phyloP scores from a whole-genome alignment of 768 basidiomycete genomes.

The Auricularia heimuer region DNA sequence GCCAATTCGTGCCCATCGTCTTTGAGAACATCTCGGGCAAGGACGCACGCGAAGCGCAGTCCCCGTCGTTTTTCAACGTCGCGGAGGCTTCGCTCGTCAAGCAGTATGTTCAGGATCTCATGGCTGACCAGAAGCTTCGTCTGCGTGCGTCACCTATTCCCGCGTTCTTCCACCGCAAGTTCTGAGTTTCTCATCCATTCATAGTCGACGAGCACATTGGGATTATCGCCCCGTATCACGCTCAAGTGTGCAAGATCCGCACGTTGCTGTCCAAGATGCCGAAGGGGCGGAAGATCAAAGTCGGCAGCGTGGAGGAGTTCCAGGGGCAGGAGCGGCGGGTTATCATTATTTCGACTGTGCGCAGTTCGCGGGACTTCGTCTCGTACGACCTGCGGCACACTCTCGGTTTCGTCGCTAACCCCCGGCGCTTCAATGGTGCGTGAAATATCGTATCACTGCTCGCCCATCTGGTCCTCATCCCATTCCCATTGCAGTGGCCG shows the following conservation, averaged over 20 bases:
- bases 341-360: slow-evolving; percentile 50
- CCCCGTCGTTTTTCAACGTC: slow-evolving; percentile 65
- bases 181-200: not conserved
- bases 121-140: slow-evolving; percentile 19
- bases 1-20: slow-evolving; percentile 45
- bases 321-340: slow-evolving; percentile 41
- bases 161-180: too few relatives aligned
- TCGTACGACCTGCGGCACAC: slow-evolving; percentile 43
- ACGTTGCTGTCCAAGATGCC: slow-evolving; percentile 11
- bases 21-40: slow-evolving; percentile 52
- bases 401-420: slow-evolving; percentile 48
- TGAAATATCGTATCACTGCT: too few relatives aligned
- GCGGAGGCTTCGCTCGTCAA: slow-evolving; percentile 48
- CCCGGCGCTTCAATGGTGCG: slow-evolving; percentile 49
- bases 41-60: slow-evolving; percentile 55
- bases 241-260: slow-evolving; percentile 27
- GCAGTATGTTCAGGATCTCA: slow-evolving; percentile 30
- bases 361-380: slow-evolving; percentile 42
- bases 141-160: slow-evolving; percentile 7
- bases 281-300: slow-evolving; percentile 17
- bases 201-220: slow-evolving; percentile 20
- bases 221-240: slow-evolving; percentile 31
- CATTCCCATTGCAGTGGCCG: slow-evolving; percentile 34
- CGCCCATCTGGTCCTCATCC: too few relatives aligned
- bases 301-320: slow-evolving; percentile 32